Percentiles rank a stretch among this genome's conserved stretches.
Evolutionary conservation across 2,329 filamentous ascomycete genomes (phyloP).

Genomic region (Ophiostoma sp.): DNA sequence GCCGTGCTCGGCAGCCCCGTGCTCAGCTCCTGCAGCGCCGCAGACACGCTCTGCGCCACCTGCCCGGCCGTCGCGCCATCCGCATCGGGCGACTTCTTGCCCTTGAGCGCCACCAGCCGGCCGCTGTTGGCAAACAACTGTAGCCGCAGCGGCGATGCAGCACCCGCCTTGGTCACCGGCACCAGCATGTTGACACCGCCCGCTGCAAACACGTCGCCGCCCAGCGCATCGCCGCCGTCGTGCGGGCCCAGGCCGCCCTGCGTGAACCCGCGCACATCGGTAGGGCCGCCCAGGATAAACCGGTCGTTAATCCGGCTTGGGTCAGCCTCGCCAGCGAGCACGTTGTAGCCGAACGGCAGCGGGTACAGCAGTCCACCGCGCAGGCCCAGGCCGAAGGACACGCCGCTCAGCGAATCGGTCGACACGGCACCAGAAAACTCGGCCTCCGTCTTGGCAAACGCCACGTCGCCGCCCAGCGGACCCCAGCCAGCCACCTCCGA

Average conservation of each 20-base stretch:
- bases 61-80: constrained; percentile 32
- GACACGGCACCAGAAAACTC: constrained; percentile 74
- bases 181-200: constrained; percentile 80
- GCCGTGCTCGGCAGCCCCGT: constrained; percentile 77
- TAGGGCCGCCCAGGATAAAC: constrained; percentile 90
- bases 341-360: constrained; percentile 57
- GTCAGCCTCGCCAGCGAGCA: constrained; percentile 46
- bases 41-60: constrained; percentile 49
- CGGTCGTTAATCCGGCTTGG: constrained; percentile 86
- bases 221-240: constrained; percentile 78
- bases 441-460: constrained; percentile 88
- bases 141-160: constrained; percentile 76
- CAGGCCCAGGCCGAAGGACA: constrained; percentile 77
- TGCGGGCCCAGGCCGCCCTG: constrained; percentile 82
- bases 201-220: constrained; percentile 87
- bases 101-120: constrained; percentile 68
- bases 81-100: constrained; percentile 43
- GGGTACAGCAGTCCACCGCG: constrained; percentile 80
- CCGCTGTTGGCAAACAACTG: constrained; percentile 92
- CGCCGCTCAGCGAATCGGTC: constrained; percentile 56
- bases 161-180: constrained; percentile 74
- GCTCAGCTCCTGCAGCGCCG: constrained; percentile 63
- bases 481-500: constrained; percentile 86
- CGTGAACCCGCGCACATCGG: constrained; percentile 89
- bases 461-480: constrained; percentile 76